Evolutionary conservation across 768 basidiomycete species (phyloP).

Genomic region (Mycena polygramma): DNA sequence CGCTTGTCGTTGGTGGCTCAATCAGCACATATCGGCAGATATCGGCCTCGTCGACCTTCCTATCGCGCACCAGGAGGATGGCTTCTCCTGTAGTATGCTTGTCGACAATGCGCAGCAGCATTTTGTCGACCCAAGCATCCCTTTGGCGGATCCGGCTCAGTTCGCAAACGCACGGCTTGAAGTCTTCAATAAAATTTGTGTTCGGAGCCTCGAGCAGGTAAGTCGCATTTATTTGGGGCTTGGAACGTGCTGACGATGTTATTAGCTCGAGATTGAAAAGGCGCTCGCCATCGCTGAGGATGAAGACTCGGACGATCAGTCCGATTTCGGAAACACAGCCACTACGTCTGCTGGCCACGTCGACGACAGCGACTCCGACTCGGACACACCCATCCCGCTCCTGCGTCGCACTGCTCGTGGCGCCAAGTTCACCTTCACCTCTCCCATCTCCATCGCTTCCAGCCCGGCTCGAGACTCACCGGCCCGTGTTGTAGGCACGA

Average conservation of each 20-base stretch:
- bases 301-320: conserved; percentile 23
- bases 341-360: neutral
- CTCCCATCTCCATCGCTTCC: neutral
- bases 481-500: too few species aligned
- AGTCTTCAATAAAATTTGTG: too few species aligned
- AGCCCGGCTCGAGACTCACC: too few species aligned
- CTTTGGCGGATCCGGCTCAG: too few species aligned
- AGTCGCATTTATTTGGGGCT: too few species aligned
- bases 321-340: conserved; percentile 10
- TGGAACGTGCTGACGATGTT: too few species aligned
- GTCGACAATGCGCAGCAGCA: too few species aligned
- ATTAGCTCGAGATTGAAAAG: conserved; percentile 20
- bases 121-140: too few species aligned
- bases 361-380: conserved; percentile 13
- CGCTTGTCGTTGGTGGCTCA: conserved; percentile 27
- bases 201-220: too few species aligned
- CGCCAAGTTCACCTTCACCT: conserved; percentile 6
- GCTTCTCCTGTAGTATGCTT: too few species aligned
- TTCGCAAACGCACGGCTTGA: too few species aligned
- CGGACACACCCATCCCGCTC: conserved; percentile 2
- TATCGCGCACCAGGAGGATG: too few species aligned
- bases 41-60: neutral
- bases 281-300: conserved; percentile 9
- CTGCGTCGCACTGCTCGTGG: neutral
- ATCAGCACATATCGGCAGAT: neutral